These are phyloP conservation scores for Euphorbia tirucalli DNA, from an alignment of 345 rosid genomes.

Conservation along the genomic window DNA sequence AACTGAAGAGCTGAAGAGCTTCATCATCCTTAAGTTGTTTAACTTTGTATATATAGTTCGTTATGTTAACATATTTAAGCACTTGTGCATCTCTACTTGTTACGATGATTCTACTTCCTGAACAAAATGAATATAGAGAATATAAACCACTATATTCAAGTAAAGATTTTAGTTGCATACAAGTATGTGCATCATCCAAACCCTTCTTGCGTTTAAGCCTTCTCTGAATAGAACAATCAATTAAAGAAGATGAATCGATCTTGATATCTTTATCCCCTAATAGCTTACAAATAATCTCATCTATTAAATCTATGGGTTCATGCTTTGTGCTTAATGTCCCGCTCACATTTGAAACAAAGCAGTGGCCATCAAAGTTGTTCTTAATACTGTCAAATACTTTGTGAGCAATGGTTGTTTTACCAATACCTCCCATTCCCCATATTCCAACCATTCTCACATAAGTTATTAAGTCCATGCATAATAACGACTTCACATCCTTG, in stretches of 20 bases:
- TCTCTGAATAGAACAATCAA: neutral
- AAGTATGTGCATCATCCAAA: neutral
- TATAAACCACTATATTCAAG: neutral
- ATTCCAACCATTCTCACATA: too few relatives aligned
- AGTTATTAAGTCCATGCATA: neutral
- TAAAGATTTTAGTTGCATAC: too few relatives aligned
- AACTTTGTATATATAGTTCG: neutral
- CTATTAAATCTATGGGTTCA: neutral
- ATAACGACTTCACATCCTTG: neutral
- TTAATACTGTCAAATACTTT: neutral
- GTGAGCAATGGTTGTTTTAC: too few relatives aligned
- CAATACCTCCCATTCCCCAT: too few relatives aligned
- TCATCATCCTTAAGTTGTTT: neutral
- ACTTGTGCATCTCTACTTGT: conserved; percentile 1
- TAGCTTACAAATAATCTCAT: neutral
- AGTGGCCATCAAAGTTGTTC: neutral
- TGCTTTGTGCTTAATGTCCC: neutral
- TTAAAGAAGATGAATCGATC: neutral
- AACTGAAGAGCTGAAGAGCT: neutral
- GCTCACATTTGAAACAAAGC: too few relatives aligned
- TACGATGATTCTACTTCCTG: conserved; percentile 2
- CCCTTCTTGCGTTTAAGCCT: neutral
- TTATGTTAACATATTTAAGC: neutral
- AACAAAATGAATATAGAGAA: too few relatives aligned
- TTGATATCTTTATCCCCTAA: neutral